Base-by-base conservation (phyloP, 2,329 filamentous ascomycete genomes). In the Xylaria sp. region DNA sequence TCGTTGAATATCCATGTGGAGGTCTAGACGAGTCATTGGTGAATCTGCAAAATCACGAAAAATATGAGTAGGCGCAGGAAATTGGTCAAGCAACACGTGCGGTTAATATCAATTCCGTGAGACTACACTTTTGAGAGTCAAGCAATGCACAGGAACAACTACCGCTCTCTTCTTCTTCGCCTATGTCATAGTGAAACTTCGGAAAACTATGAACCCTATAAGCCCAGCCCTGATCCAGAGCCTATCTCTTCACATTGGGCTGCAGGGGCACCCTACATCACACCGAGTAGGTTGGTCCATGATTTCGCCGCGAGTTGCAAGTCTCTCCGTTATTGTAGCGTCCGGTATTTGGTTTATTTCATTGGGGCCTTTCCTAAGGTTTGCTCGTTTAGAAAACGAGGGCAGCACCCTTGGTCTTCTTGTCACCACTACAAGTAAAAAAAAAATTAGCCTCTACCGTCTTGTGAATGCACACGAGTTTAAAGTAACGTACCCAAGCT, bases 401-500 rank as follows among this genome's bases (percentile, higher is more conserved):
- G 85, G 96, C 96, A 80, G 96, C 96, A 92, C 96, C 96, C 94
- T 99, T 99, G 80, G 96, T 99, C 93, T 99, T 99, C 94, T 99
- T 99, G 92, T 99, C 96, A 90, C 96, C 96, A 91, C 96, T 97
- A 78, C 34, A 66, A 52, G 3, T 30, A 41, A 61, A 28, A 52
- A 28, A 52, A 25, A 10, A 2, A 39, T 69, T 59, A 64, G 67
- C 64, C 20, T 63, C 41, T 7, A 36, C 55, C 53, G 32, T 67
- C 57, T 50, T 57, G 34, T 60, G 32, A 46, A 39, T 32, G 20
- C 30, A 13, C 12, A n/a, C 9, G 23, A 10, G 20, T 32, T 53
- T 1, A 28, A 36, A 28, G 50, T 18, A 18, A n/a, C 93, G 75
- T 94, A 97, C 93, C 94, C 96, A 81, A 99, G 88, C 89, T 99